Percentiles rank a stretch among this genome's conserved stretches.
Conservation (phyloP, 345 rosid genomes). For the Acer negundo region DNA sequence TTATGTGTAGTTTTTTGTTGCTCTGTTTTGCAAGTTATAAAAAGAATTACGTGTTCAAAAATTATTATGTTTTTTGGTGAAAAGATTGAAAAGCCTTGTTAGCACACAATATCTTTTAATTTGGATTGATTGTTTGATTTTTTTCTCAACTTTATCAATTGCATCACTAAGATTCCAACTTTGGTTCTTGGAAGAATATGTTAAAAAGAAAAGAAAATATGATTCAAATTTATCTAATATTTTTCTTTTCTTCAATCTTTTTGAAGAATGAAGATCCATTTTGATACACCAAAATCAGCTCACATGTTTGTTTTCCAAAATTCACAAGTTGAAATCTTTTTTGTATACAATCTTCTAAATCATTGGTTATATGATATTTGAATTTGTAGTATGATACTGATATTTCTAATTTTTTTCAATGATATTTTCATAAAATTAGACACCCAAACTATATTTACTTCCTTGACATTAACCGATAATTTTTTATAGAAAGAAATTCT, state of each 20-base stretch:
- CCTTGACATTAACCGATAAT: too few relatives aligned
- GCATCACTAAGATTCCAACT: background rate
- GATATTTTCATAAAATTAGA: too few relatives aligned
- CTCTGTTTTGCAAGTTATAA: background rate
- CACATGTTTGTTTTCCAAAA: background rate
- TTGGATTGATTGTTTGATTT: background rate
- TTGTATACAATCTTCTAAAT: background rate
- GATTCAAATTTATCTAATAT: background rate
- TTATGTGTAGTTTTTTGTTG: background rate
- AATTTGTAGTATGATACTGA: too few relatives aligned
- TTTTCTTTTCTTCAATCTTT: background rate
- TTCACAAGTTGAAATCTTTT: background rate
- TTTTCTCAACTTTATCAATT: background rate
- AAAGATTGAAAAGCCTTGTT: background rate
- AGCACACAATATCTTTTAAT: background rate
- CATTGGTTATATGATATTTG: too few relatives aligned
- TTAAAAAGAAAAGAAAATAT: background rate
- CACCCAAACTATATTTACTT: too few relatives aligned
- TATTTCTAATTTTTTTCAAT: too few relatives aligned
- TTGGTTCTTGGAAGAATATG: background rate
- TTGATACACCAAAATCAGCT: background rate
- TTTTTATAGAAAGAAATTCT: too few relatives aligned
- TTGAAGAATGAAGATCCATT: background rate
- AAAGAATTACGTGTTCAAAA: background rate
- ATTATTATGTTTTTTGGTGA: background rate